These are phyloP conservation scores for Penicillium aurantiogriseum DNA, from an alignment of 2,329 filamentous ascomycete species.

Conservation along the genomic window DNA sequence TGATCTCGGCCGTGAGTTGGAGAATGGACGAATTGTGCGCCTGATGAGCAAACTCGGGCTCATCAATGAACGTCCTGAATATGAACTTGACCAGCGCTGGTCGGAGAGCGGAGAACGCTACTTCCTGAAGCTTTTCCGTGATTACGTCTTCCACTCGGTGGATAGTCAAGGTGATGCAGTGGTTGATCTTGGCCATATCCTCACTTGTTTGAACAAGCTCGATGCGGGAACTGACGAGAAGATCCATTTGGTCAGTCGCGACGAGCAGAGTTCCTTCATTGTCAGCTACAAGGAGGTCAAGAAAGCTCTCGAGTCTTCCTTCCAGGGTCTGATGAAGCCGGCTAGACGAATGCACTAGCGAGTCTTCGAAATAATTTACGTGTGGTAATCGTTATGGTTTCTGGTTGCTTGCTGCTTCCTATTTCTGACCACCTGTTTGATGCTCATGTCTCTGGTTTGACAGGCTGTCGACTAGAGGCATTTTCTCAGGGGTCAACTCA, in stretches of 20 bases:
- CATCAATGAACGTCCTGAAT: constrained; percentile 86
- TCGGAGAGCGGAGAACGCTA: constrained; percentile 91
- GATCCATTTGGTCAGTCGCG: constrained; percentile 79
- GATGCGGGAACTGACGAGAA: constrained; percentile 87
- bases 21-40: constrained; percentile 82
- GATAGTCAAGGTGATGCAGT: constrained; percentile 80
- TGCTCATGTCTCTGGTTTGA: neutral
- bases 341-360: constrained; percentile 36
- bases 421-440: neutral
- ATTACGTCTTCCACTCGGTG: constrained; percentile 96
- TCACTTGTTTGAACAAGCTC: constrained; percentile 84
- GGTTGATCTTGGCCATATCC: constrained; percentile 81
- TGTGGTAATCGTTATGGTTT: constrained; percentile 3
- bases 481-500: neutral
- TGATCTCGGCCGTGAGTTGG: constrained; percentile 75
- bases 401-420: neutral
- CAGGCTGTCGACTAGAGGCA: neutral
- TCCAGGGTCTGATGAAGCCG: constrained; percentile 56
- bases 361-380: constrained; percentile 13
- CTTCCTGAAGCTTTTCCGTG: constrained; percentile 88
- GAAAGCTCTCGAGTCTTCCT: constrained; percentile 60
- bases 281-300: constrained; percentile 89
- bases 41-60: constrained; percentile 79
- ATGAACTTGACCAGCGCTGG: constrained; percentile 75
- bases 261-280: constrained; percentile 85